phyloP scores from a whole-genome alignment of 208 protist species.

The Leptomonas pyrrhocoris region DNA sequence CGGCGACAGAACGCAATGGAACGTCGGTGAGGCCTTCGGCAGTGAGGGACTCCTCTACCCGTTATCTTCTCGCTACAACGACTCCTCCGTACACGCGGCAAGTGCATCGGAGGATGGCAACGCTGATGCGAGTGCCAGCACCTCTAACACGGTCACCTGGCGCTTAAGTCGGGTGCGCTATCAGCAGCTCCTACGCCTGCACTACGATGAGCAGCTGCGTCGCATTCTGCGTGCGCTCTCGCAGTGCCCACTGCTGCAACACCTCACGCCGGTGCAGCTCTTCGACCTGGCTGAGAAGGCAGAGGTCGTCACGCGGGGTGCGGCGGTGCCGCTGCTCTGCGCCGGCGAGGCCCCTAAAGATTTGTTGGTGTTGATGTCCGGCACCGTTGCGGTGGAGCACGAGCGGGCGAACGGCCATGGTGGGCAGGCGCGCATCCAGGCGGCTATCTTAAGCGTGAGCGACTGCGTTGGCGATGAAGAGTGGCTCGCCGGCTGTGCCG shows the following conservation, averaged over 20 bases:
- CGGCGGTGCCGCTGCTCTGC: neutral
- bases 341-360: conserved; percentile 5
- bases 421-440: neutral
- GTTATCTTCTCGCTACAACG: neutral
- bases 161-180: conserved; percentile 16
- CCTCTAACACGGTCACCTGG: conserved; percentile 14
- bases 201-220: conserved; percentile 2
- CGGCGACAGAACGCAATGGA: neutral
- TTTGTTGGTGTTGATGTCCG: conserved; percentile 10
- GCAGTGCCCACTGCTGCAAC: conserved; percentile 16
- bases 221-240: conserved; percentile 1
- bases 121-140: neutral
- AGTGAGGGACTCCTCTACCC: conserved; percentile 18
- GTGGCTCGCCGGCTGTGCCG: neutral
- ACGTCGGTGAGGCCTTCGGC: conserved; percentile 10
- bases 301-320: neutral
- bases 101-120: neutral
- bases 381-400: conserved; percentile 18
- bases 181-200: conserved; percentile 14
- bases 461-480: conserved; percentile 28
- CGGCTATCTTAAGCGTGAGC: neutral
- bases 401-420: neutral
- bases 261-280: conserved; percentile 8
- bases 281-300: neutral
- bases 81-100: conserved; percentile 1